Evolutionary conservation across 2,329 filamentous ascomycete genomes (phyloP), one percentile per base, ranked within the genome.

Genomic region (Ramularia endophylla): DNA sequence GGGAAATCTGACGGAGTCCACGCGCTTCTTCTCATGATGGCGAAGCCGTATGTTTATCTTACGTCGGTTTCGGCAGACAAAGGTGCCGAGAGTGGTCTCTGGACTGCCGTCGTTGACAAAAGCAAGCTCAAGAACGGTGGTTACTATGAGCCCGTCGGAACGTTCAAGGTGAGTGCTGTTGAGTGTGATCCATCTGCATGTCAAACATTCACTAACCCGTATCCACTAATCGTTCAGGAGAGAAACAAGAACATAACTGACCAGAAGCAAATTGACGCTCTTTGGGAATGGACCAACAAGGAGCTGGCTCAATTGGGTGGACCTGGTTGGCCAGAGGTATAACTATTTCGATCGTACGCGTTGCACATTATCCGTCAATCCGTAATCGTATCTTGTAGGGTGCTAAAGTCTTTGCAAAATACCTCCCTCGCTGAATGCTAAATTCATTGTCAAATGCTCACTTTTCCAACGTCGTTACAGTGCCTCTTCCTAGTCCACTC

Each of bases 261-360:
- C 27, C 41, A 51, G 13, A 40, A 49, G 25, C 17, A 53, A 31
- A 49, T 49, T 13, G 51, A 53, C 28, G 44, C 47, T 33, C 30
- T 60, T 36, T 60, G 57, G 57, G 40, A 54, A 8, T 59, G 56
- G 55, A 59, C 57, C n/a, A 49, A 56, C 38, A 46, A 47, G 30
- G 50, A 59, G 39, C 28, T 60, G 12, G 44, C 27, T 17, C n/a
- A 15, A 27, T 43, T 44, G 44, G 46, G 41, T 11, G 47, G 22
- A 30, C 41, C 45, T 11, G 44, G 44, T 6, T 50, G 47, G 47
- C 47, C 47, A 19, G 27, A 38, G 31, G 32, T 30, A 27, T 27
- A 12, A 28, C 6, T 6, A 6, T 25, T 25, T 25, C 11, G 22
- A 11, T 11, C 11, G 22, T 25, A 25, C 22, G 22, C 22, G n/a